Conservation (phyloP, 2,329 filamentous ascomycete genomes). For the Pseudogymnoascus sp. region DNA sequence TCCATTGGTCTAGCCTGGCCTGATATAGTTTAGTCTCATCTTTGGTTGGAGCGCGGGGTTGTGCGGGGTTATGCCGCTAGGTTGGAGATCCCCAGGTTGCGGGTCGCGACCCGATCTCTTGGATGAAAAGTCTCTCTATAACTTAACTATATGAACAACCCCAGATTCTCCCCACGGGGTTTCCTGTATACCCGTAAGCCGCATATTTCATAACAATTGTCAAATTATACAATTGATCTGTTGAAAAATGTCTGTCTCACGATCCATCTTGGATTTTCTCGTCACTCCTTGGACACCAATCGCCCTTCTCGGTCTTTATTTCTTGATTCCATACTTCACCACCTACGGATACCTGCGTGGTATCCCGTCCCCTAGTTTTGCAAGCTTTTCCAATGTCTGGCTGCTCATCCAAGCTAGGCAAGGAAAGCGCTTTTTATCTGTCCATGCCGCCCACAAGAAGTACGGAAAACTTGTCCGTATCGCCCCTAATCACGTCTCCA, state of each 20-base stretch:
- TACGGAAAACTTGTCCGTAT: slow-evolving; percentile 68
- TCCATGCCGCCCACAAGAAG: slow-evolving; percentile 58
- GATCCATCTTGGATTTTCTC: slow-evolving; percentile 33
- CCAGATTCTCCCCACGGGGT: background rate
- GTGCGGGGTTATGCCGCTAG: background rate
- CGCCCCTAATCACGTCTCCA: slow-evolving; percentile 71
- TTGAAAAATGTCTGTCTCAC: slow-evolving; percentile 15
- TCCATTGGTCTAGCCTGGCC: background rate
- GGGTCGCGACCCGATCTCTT: background rate
- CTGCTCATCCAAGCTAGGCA: slow-evolving; percentile 59
- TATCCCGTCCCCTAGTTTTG: slow-evolving; percentile 46
- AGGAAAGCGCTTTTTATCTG: slow-evolving; percentile 55
- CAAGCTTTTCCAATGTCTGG: slow-evolving; percentile 73
- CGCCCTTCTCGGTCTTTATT: slow-evolving; percentile 38
- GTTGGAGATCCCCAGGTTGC: background rate
- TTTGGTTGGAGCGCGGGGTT: slow-evolving; percentile 2
- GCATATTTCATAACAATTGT: background rate
- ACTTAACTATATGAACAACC: slow-evolving; percentile 3
- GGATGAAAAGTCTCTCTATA: background rate
- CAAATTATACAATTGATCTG: background rate
- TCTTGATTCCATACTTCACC: slow-evolving; percentile 28
- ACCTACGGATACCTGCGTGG: slow-evolving; percentile 27
- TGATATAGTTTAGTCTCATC: background rate
- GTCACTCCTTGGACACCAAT: slow-evolving; percentile 43
- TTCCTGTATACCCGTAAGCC: background rate